Percentiles rank a stretch among this genome's conserved stretches.
These are phyloP conservation scores for Xylaria sp. DNA, from an alignment of 2,329 filamentous ascomycete species.

Conservation along the genomic window DNA sequence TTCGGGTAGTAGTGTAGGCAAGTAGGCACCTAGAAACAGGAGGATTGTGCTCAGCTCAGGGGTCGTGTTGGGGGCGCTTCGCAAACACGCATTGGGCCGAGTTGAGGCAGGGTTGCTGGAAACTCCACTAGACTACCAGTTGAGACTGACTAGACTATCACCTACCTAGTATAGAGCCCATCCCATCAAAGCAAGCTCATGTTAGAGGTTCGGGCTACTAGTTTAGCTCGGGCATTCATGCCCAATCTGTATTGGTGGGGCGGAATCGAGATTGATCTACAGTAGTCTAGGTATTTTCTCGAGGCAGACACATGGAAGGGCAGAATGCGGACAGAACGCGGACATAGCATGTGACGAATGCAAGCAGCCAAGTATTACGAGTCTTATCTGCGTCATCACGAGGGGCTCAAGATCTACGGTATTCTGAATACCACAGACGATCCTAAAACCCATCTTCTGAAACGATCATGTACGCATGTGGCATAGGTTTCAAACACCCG, in stretches of 20 bases:
- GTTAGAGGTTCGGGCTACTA: too few species aligned
- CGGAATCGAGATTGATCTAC: neutral
- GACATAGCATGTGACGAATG: neutral
- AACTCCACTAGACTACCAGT: slow-evolving; percentile 1
- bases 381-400: neutral
- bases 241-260: neutral
- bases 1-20: too few species aligned
- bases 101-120: slow-evolving; percentile 1
- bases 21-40: neutral
- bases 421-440: neutral
- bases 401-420: neutral
- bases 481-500: slow-evolving; percentile 9
- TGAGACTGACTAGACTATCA: neutral
- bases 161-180: too few species aligned
- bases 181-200: too few species aligned
- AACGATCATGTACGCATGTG: neutral
- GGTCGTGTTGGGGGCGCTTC: neutral
- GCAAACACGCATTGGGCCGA: neutral
- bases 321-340: neutral
- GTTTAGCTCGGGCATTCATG: neutral
- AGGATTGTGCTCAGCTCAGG: slow-evolving; percentile 13
- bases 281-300: too few species aligned
- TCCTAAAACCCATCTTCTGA: neutral
- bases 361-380: neutral
- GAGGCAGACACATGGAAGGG: neutral